A percentile compares a stretch with the other conserved stretches of the same genome.
phyloP scores from a whole-genome alignment of 805 yeast genomes.

The Hanseniaspora mollemarum region DNA sequence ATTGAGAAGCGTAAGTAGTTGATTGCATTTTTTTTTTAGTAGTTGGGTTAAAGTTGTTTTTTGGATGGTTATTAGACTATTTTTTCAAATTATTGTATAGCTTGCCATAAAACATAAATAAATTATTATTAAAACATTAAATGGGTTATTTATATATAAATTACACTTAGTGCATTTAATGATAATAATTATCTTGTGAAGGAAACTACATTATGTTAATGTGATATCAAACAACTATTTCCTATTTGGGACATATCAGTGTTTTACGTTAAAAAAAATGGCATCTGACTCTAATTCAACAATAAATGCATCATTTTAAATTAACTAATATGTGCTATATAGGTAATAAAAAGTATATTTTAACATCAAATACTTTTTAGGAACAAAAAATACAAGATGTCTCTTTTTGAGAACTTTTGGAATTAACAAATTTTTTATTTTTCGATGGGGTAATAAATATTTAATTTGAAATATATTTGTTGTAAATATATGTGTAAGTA shows the following conservation, averaged over 20 bases:
- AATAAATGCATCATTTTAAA: neutral
- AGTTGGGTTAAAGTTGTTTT: neutral
- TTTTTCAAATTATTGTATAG: too few relatives aligned
- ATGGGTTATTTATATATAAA: too few relatives aligned
- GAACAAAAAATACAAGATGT: too few relatives aligned
- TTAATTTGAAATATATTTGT: neutral
- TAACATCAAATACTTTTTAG: too few relatives aligned
- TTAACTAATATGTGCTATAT: too few relatives aligned
- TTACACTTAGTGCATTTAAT: too few relatives aligned
- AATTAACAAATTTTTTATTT: neutral
- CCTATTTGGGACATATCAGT: constrained; percentile 7
- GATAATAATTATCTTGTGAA: too few relatives aligned
- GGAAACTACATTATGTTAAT: neutral
- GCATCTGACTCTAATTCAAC: neutral
- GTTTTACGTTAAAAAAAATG: neutral
- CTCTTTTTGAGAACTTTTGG: too few relatives aligned
- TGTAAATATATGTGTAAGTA: neutral
- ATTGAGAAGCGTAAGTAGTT: constrained; percentile 15
- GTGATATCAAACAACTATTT: neutral
- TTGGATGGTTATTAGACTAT: constrained; percentile 7
- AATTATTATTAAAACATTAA: too few relatives aligned
- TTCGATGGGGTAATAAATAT: neutral
- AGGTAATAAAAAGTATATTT: too few relatives aligned
- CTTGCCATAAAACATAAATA: too few relatives aligned
- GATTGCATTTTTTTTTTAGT: constrained; percentile 13